Base-by-base conservation (phyloP, 1,284 basidiomycete species). In the Taiwanofungus camphoratus region DNA sequence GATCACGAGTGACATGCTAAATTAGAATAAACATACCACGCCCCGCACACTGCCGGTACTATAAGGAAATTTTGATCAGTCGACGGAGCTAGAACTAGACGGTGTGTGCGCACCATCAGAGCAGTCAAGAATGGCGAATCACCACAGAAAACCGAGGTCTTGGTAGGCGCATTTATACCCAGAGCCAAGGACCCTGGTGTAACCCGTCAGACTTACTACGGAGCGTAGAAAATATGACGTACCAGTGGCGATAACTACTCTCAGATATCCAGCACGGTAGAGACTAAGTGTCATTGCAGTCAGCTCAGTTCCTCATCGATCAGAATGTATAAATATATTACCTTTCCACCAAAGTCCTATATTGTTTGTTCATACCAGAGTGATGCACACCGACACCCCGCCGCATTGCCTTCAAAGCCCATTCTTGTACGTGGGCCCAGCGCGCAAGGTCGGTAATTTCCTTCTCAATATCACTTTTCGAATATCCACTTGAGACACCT, bases 161-260 rank as follows among this genome's bases (percentile, higher is more conserved):
- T 82, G 0, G 79, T 71, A 0, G 82, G 82, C 0, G 81, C 82
- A 52, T 86, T 87, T 57, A 86, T 87, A 46, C 84, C 83, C 8
- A 87, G 63, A 2, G 84, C 82, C 40, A 86, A 64, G 3, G 82
- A 82, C 9, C 76, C 80, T 79, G 20, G 15, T 36, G 4, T 9
- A 32, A 26, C n/a, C n/a, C n/a, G n/a, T n/a, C n/a, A n/a, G n/a
- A n/a, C n/a, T n/a, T n/a, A n/a, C n/a, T n/a, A n/a, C n/a, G n/a
- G n/a, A n/a, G n/a, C n/a, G n/a, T n/a, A n/a, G n/a, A n/a, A n/a
- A n/a, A n/a, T n/a, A n/a, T n/a, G n/a, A 50, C 59, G 22, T 41
- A 73, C 79, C 73, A 34, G 82, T 85, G 6, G 80, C 73, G 46
- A 86, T 75, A 23, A 86, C 68, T 6, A 86, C 76, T 21, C 76